Evolutionary conservation across 2,329 filamentous ascomycete genomes (phyloP).

Genomic region (Xylariaceae sp.): DNA sequence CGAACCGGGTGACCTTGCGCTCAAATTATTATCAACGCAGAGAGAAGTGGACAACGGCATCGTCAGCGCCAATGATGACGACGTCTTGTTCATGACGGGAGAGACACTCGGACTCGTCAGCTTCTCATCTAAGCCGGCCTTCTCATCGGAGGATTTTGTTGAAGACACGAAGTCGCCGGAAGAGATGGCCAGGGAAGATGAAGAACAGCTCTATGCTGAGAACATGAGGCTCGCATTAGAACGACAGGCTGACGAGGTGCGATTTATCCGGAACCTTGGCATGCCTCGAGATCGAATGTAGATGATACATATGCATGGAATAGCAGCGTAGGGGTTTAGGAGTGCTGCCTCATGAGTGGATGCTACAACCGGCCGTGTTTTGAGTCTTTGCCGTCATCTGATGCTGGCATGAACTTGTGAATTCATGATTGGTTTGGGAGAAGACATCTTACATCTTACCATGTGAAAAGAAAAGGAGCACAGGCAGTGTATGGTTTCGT

Average conservation of each 20-base stretch:
- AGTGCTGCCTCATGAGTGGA: neutral
- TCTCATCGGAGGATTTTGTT: conserved; percentile 48
- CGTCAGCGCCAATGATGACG: conserved; percentile 48
- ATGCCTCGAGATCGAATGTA: conserved; percentile 27
- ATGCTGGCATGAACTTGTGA: neutral
- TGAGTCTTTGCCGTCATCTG: neutral
- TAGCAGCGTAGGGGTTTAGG: neutral
- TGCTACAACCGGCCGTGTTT: neutral
- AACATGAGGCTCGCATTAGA: conserved; percentile 71
- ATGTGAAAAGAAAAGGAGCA: neutral
- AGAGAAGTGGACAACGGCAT: conserved; percentile 29
- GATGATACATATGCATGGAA: neutral
- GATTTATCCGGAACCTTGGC: conserved; percentile 64
- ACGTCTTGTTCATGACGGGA: conserved; percentile 82
- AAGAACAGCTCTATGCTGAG: conserved; percentile 58
- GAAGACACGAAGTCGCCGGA: conserved; percentile 40
- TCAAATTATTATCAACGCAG: conserved; percentile 67
- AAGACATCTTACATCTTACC: neutral
- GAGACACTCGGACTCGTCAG: conserved; percentile 71
- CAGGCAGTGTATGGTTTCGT: neutral
- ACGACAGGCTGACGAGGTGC: conserved; percentile 71
- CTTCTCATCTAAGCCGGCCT: conserved; percentile 51
- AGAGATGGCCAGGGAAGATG: conserved; percentile 46
- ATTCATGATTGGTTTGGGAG: neutral
- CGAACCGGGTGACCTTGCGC: conserved; percentile 65